Base-by-base conservation (phyloP, 768 basidiomycete species). In the Boletus eberwhitei region DNA sequence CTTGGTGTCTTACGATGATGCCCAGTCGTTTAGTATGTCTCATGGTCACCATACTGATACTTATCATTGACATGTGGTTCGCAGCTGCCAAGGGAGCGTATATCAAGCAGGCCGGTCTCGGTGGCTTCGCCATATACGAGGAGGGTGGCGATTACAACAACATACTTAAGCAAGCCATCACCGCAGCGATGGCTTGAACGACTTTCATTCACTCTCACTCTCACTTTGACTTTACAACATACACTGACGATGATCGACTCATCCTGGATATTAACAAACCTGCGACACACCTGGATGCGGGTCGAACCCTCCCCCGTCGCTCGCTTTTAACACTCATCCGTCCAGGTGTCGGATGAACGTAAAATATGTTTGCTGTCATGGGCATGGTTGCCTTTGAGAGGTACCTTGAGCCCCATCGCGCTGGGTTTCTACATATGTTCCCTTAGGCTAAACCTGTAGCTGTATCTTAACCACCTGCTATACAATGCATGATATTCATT, bases 1-100 rank as follows among this genome's bases (percentile, higher is more conserved):
- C 50, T 76, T 85, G 73, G 75, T 91, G 34, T 80, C 88, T 1
- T 91, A 79, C 60, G 89, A 91, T 55, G 73, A 88, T 58, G 64
- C 81, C 0, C 60, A 73, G 45, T 87, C 88, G 0, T 87, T 86
- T 58, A 68, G 80, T 57, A 76, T 72, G 51, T 66, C 12, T 42
- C 29, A 6, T n/a, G 6, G 5, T 54, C 2, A n/a, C 16, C n/a
- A 19, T 17, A 0, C 2, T 12, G 19, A 12, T 34, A 19, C 5
- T n/a, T 36, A n/a, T 17, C 21, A 8, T 3, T 66, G 26, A 62
- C 39, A 12, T 14, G n/a, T 52, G 14, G 8, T 0, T 50, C 24
- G 36, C 51, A 77, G 77, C 71, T 42, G 73, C 69, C 45, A 80
- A 80, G 64, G 79, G 79, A 29, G 41, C 66, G 17, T 80, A 62